These are phyloP conservation scores for Neurospora sp. DNA, from an alignment of 495 filamentous ascomycete species.

Conservation along the genomic window DNA sequence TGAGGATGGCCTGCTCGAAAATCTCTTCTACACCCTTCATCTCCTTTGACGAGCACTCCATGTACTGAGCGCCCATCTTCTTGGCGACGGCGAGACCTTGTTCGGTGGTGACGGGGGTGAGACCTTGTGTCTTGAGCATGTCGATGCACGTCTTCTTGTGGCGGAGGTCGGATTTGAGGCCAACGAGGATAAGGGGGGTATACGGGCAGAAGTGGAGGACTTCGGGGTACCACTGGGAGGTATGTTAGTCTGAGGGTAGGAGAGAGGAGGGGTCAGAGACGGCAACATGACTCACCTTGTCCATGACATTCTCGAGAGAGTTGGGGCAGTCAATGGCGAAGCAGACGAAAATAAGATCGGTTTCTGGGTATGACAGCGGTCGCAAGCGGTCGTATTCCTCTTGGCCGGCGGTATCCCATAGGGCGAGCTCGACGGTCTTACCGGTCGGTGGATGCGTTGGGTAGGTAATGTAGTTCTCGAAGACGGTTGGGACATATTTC, in stretches of 20 bases:
- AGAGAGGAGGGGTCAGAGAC: not conserved
- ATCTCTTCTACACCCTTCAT: conserved; percentile 93
- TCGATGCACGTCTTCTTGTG: conserved; percentile 92
- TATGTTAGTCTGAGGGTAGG: conserved; percentile 8
- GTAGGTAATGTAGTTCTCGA: conserved; percentile 99
- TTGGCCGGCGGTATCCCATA: conserved; percentile 98
- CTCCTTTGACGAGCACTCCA: conserved; percentile 97
- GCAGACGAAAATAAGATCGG: conserved; percentile 94
- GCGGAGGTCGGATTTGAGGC: conserved; percentile 93
- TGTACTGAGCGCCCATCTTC: conserved; percentile 89
- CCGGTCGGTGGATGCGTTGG: conserved; percentile 75
- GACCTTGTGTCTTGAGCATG: conserved; percentile 92
- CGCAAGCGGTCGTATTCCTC: conserved; percentile 96
- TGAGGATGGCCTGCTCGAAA: conserved; percentile 80
- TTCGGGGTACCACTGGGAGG: conserved; percentile 87
- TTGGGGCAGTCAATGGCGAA: conserved; percentile 99
- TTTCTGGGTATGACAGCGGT: conserved; percentile 94
- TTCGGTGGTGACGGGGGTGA: conserved; percentile 85
- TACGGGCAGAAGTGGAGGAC: conserved; percentile 98
- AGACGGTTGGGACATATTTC: conserved; percentile 99
- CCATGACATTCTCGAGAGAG: conserved; percentile 94
- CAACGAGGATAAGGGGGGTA: conserved; percentile 88
- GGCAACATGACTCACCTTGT: conserved; percentile 59
- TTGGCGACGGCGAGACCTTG: conserved; percentile 80
- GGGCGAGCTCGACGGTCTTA: conserved; percentile 88